These are phyloP conservation scores for Paspalum notatum DNA, from an alignment of 176 grass and related monocot species.

Conservation along the genomic window DNA sequence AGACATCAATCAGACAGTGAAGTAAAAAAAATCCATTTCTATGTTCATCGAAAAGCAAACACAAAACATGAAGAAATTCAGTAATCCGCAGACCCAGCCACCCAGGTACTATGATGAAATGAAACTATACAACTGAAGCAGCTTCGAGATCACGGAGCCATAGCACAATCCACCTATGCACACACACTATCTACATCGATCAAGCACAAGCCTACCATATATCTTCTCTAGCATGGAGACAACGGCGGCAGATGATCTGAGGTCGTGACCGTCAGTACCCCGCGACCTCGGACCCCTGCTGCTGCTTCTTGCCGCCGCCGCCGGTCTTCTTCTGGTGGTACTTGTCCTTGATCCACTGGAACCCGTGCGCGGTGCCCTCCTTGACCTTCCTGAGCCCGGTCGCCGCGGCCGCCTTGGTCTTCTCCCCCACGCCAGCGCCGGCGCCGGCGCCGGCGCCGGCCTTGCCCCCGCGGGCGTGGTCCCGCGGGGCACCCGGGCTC, in stretches of 20 bases:
- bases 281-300: constrained; percentile 26
- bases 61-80: no score
- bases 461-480: neutral
- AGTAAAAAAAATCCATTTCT: no score
- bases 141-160: no score
- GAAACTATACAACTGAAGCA: no score
- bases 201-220: no score
- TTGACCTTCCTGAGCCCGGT: constrained; percentile 81
- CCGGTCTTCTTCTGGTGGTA: constrained; percentile 58
- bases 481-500: neutral
- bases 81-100: no score
- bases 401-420: constrained; percentile 61
- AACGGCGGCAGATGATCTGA: neutral
- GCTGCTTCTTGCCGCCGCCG: constrained; percentile 22
- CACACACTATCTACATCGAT: no score
- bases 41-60: no score
- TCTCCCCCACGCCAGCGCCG: constrained; percentile 55
- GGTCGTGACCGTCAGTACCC: constrained; percentile 5
- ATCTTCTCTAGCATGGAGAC: no score
- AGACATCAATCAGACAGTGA: no score
- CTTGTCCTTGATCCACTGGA: constrained; percentile 92
- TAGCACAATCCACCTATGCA: no score
- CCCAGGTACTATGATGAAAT: no score
- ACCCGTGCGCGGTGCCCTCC: constrained; percentile 59
- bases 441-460: neutral